Percentiles rank a stretch among this genome's conserved stretches.
Evolutionary conservation across 208 protist species (phyloP).

Genomic region (Acanthamoeba lenticulata): DNA sequence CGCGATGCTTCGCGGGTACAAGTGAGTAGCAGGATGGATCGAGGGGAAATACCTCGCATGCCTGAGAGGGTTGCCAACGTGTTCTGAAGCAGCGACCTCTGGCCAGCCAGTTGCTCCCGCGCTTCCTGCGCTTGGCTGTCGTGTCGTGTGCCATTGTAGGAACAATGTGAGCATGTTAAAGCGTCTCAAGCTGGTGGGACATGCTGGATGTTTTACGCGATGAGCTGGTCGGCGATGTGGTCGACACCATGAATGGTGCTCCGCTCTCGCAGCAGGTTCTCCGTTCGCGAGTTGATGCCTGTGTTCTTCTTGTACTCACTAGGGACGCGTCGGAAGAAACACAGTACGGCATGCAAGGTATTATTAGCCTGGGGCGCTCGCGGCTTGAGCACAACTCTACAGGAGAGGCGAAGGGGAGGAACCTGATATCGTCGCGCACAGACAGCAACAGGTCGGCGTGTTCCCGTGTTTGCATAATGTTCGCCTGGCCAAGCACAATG

Average conservation of each 20-base stretch:
- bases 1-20: too few species aligned
- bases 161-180: not conserved
- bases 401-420: not conserved
- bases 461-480: slow-evolving; percentile 52
- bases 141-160: not conserved
- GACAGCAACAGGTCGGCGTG: slow-evolving; percentile 54
- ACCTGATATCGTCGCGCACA: slow-evolving; percentile 42
- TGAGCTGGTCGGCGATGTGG: slow-evolving; percentile 35
- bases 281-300: slow-evolving; percentile 37
- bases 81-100: not conserved
- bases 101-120: not conserved
- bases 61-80: not conserved
- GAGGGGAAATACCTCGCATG: slow-evolving; percentile 12
- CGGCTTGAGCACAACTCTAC: not conserved
- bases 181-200: not conserved
- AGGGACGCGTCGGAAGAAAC: not conserved
- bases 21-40: not conserved
- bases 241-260: slow-evolving; percentile 11
- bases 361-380: not conserved
- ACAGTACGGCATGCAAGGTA: not conserved
- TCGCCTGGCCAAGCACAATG: not conserved
- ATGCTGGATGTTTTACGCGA: not conserved
- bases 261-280: not conserved
- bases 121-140: slow-evolving; percentile 56
- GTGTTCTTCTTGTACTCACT: slow-evolving; percentile 60